These are phyloP conservation scores for Microcera coccophila DNA, from an alignment of 2,329 filamentous ascomycete genomes.

Conservation along the genomic window DNA sequence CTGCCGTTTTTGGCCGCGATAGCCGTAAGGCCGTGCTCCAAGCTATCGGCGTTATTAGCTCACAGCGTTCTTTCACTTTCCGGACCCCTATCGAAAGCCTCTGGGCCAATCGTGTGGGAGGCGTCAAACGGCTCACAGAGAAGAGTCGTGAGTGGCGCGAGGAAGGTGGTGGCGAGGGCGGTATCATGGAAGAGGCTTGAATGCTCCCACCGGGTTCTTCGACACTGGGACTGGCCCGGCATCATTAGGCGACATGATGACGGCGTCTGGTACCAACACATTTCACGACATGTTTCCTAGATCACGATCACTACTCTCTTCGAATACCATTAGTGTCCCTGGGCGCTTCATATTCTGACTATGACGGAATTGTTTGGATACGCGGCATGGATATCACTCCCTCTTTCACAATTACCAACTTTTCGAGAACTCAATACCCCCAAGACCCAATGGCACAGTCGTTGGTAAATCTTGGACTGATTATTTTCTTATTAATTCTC, in stretches of 20 bases:
- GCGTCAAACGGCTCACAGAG: slow-evolving; percentile 77
- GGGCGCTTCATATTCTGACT: slow-evolving; percentile 16
- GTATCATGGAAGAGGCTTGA: slow-evolving; percentile 58
- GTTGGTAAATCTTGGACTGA: too few species aligned
- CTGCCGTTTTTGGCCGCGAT: slow-evolving; percentile 89
- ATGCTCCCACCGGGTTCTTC: slow-evolving; percentile 5
- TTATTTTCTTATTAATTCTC: slow-evolving; percentile 3
- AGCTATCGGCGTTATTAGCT: slow-evolving; percentile 93
- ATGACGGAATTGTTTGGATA: slow-evolving; percentile 15
- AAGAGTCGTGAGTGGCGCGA: slow-evolving; percentile 90
- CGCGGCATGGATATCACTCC: slow-evolving; percentile 16
- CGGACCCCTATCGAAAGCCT: slow-evolving; percentile 83
- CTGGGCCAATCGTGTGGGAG: slow-evolving; percentile 79
- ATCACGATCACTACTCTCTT: slow-evolving; percentile 3
- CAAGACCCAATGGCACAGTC: slow-evolving; percentile 1
- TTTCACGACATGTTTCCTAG: slow-evolving; percentile 27
- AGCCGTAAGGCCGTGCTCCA: slow-evolving; percentile 94
- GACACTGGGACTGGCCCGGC: slow-evolving; percentile 11
- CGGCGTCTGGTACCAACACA: slow-evolving; percentile 19
- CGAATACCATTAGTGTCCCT: slow-evolving; percentile 5
- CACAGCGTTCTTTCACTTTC: slow-evolving; percentile 90
- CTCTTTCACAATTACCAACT: slow-evolving; percentile 4
- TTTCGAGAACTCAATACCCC: slow-evolving; percentile 23
- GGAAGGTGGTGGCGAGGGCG: slow-evolving; percentile 68
- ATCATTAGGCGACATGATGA: slow-evolving; percentile 15